phyloP scores from a whole-genome alignment of 176 grass and related monocot species.

The Panicum miliaceum region DNA sequence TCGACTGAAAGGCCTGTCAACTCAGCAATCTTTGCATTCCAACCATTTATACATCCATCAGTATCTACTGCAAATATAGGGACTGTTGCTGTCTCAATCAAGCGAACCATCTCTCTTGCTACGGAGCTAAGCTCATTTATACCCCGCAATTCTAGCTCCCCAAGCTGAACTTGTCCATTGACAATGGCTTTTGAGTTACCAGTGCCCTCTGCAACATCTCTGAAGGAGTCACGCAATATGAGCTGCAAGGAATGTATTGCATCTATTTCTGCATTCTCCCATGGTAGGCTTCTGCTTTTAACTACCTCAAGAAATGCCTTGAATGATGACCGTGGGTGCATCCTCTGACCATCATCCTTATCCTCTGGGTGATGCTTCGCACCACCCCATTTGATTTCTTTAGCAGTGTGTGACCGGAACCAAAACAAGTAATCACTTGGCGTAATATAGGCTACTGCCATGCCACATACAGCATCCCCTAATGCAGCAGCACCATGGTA shows the following conservation, averaged over 20 bases:
- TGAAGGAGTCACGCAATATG: conserved; percentile 83
- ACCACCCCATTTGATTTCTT: conserved; percentile 98
- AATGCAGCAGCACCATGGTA: conserved; percentile 76
- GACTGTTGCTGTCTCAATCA: conserved; percentile 94
- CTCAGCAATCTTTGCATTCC: conserved; percentile 94
- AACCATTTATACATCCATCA: conserved; percentile 93
- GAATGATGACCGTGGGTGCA: conserved; percentile 97
- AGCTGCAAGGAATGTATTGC: conserved; percentile 98
- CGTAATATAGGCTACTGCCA: conserved; percentile 93
- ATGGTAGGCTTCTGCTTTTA: conserved; percentile 86
- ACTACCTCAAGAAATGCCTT: conserved; percentile 98
- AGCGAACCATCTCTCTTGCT: conserved; percentile 89
- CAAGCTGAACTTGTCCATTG: conserved; percentile 60
- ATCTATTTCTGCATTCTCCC: conserved; percentile 98
- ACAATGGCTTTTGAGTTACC: conserved; percentile 75
- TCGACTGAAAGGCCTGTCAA: conserved; percentile 85
- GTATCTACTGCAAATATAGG: conserved; percentile 95
- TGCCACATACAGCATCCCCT: conserved; percentile 89
- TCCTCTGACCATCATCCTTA: conserved; percentile 93
- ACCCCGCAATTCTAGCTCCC: conserved; percentile 76
- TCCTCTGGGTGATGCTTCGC: conserved; percentile 96
- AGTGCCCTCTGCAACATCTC: conserved; percentile 62
- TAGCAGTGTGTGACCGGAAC: conserved; percentile 96
- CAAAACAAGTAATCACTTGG: conserved; percentile 92
- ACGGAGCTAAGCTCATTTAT: conserved; percentile 95